A percentile compares a stretch with the other conserved stretches of the same genome.
Conservation (phyloP, 306 rosid species). For the Fragaria nilgerrensis region DNA sequence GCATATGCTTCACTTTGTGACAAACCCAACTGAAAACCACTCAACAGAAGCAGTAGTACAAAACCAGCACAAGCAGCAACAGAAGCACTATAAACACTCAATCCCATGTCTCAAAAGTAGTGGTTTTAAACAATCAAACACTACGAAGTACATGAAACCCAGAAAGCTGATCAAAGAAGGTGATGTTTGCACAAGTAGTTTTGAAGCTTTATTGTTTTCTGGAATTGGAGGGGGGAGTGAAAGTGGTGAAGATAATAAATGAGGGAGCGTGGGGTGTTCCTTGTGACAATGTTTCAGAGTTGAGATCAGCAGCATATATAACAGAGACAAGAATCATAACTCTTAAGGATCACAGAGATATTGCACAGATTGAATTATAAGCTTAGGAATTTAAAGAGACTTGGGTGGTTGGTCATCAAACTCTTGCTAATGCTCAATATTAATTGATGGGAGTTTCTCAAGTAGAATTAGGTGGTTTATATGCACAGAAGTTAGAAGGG, state of each 20-base stretch:
- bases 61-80: conserved; percentile 16
- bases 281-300: conserved; percentile 5
- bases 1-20: conserved; percentile 20
- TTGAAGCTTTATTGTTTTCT: conserved; percentile 17
- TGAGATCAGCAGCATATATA: not conserved
- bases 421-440: conserved; percentile 21
- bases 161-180: not conserved
- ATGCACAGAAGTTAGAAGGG: conserved; percentile 23
- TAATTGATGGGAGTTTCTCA: conserved; percentile 13
- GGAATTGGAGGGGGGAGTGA: conserved; percentile 38
- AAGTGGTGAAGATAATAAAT: conserved; percentile 57
- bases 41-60: conserved; percentile 21
- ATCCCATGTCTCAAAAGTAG: not conserved
- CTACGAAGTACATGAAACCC: conserved; percentile 6
- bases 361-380: conserved; percentile 11
- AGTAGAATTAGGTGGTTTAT: conserved; percentile 21
- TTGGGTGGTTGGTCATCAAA: conserved; percentile 23
- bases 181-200: not conserved
- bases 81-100: conserved; percentile 13
- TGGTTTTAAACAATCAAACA: not conserved
- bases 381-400: conserved; percentile 39
- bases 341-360: not conserved
- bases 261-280: conserved; percentile 40
- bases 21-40: conserved; percentile 31
- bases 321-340: conserved; percentile 14